Conservation (phyloP, 129 eudicot species). For the Dittrichia graveolens region DNA sequence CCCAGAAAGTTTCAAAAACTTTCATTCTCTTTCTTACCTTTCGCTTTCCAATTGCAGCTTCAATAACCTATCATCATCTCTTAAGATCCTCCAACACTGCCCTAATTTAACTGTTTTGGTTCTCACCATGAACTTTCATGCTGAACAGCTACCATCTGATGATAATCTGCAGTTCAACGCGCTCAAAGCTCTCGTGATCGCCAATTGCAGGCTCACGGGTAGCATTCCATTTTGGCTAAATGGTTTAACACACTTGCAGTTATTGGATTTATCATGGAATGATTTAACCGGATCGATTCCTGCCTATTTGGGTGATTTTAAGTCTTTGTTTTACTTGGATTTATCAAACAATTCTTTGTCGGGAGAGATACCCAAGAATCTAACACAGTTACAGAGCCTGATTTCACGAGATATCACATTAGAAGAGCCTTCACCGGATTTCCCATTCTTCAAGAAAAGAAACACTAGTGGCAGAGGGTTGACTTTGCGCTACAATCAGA, state of each 20-base stretch:
- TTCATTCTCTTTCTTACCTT: conserved; percentile 53
- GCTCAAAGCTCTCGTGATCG: conserved; percentile 58
- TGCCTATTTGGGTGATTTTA: conserved; percentile 52
- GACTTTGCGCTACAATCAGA: conserved; percentile 48
- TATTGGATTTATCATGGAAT: conserved; percentile 76
- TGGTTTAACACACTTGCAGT: conserved; percentile 45
- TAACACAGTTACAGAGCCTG: conserved; percentile 54
- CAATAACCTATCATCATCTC: conserved; percentile 50
- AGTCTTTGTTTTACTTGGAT: conserved; percentile 65
- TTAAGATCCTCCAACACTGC: conserved; percentile 59
- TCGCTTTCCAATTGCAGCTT: conserved; percentile 68
- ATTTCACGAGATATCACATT: conserved; percentile 41
- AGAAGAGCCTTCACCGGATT: conserved; percentile 57
- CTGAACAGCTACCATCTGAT: conserved; percentile 52
- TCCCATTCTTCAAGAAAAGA: conserved; percentile 57
- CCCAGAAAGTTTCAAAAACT: conserved; percentile 62
- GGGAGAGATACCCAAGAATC: conserved; percentile 62
- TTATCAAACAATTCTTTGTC: conserved; percentile 69
- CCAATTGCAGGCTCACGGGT: conserved; percentile 73
- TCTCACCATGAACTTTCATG: conserved; percentile 61
- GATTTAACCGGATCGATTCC: conserved; percentile 57
- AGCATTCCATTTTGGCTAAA: conserved; percentile 61
- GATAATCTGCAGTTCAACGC: conserved; percentile 43
- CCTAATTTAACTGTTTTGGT: conserved; percentile 59
- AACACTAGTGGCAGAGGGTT: conserved; percentile 35